Evolutionary conservation across 2,329 filamentous ascomycete species (phyloP), one percentile per base, ranked within the genome.

Genomic region (Fusarium sacchari): DNA sequence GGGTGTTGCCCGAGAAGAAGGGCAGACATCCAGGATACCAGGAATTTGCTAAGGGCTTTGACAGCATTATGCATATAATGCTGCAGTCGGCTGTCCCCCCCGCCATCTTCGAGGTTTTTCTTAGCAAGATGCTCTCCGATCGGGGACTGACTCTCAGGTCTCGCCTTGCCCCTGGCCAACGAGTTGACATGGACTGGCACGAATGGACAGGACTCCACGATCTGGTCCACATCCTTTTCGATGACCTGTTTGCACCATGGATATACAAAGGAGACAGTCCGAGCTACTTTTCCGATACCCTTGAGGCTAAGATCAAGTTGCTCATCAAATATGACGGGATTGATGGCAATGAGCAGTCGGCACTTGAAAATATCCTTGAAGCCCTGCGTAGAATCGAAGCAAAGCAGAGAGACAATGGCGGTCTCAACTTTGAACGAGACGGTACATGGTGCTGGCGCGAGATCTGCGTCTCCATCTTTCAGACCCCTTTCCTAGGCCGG

Each of bases 321-420:
- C 24, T 46, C 2, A 7, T 46, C 4, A 10, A 46, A 3, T 1
- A 46, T 46, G 43, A 28, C 3, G 43, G 24, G 5, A 26, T 43
- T 7, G 10, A 6, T 4, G 12, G 0, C 6, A 5, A 34, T 5
- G 53, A 44, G 2, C 13, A 44, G 10, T 3, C 15, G 6, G 39
- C 8, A 6, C 39, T 57, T 7, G 8, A 22, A 20, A 18, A 15
- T 7, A 34, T 57, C 3, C 17, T 26, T 9, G 12, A 11, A 5
- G n/a, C 53, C 34, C 28, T 57, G 1, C 37, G 39, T 0, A 44
- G n/a, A 0, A 32, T 57, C 4, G 39, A 57, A 57, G 6, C 6
- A 57, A 44, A 9, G 8, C 22, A 43, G 8, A 32, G 39, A 17
- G 22, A 9, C 0, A 15, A 43, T 24, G 37, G 17, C 5, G 0